Evolutionary conservation across 73 alveolate genomes (phyloP).

Genomic region (Urostyla sp.): DNA sequence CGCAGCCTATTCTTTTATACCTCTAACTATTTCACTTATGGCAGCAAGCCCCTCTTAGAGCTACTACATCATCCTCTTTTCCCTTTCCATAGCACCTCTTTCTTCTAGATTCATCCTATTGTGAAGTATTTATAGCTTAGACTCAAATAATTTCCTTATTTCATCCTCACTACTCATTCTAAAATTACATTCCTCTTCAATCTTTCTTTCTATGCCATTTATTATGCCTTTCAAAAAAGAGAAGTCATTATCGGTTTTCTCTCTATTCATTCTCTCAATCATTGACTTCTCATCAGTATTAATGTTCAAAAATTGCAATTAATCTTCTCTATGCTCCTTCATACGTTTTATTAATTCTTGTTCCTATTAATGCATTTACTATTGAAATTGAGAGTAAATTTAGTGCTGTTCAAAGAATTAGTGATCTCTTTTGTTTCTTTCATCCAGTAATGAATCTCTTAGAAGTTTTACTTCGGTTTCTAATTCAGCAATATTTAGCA

Average conservation of each 20-base stretch:
- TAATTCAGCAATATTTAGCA: slow-evolving; percentile 9
- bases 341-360: slow-evolving; percentile 54
- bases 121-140: slow-evolving; percentile 24
- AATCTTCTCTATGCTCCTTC: slow-evolving; percentile 68
- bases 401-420: slow-evolving; percentile 41
- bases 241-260: slow-evolving; percentile 42
- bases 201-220: slow-evolving; percentile 53
- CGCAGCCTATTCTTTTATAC: slow-evolving; percentile 66
- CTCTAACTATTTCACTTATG: slow-evolving; percentile 67
- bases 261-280: slow-evolving; percentile 52
- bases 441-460: slow-evolving; percentile 52
- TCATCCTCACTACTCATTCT: slow-evolving; percentile 73
- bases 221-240: slow-evolving; percentile 58
- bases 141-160: slow-evolving; percentile 69
- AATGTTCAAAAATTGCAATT: slow-evolving; percentile 35
- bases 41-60: slow-evolving; percentile 65
- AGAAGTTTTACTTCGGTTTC: slow-evolving; percentile 61
- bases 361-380: slow-evolving; percentile 53
- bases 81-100: slow-evolving; percentile 64
- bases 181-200: slow-evolving; percentile 69
- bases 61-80: slow-evolving; percentile 61
- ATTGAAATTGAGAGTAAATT: slow-evolving; percentile 48
- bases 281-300: slow-evolving; percentile 53
- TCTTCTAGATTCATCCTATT: slow-evolving; percentile 68
- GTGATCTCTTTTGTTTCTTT: slow-evolving; percentile 61